Evolutionary conservation across 2,329 filamentous ascomycete species (phyloP).

Genomic region (Penicillium sp.): DNA sequence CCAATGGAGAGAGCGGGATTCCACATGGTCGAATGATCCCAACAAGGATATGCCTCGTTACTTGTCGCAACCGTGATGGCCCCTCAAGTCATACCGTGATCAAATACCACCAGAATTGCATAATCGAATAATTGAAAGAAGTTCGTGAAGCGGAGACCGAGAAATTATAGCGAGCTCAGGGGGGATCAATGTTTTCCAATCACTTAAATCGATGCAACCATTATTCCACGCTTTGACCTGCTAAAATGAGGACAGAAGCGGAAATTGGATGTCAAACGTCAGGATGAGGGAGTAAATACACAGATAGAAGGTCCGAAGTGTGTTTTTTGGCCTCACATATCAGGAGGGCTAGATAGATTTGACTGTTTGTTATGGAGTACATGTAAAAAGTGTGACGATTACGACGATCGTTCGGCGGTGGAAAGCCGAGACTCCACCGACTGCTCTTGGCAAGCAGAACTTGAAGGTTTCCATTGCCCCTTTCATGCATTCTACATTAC

Average conservation of each 20-base stretch:
- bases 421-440: constrained; percentile 9
- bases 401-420: constrained; percentile 1
- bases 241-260: no score
- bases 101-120: no score
- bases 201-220: no score
- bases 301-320: background rate
- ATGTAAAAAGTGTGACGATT: background rate
- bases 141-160: no score
- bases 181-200: no score
- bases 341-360: background rate
- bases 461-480: background rate
- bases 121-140: no score
- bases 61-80: background rate
- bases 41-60: no score
- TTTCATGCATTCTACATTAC: background rate
- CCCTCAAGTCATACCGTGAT: background rate
- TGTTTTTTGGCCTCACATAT: background rate
- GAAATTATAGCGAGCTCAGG: no score
- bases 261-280: no score
- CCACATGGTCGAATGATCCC: constrained; percentile 1
- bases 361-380: background rate
- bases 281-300: no score
- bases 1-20: background rate
- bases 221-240: no score
- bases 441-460: constrained; percentile 6